Conservation (phyloP, 164 flowering plant species). For the Chimonanthus praecox region DNA sequence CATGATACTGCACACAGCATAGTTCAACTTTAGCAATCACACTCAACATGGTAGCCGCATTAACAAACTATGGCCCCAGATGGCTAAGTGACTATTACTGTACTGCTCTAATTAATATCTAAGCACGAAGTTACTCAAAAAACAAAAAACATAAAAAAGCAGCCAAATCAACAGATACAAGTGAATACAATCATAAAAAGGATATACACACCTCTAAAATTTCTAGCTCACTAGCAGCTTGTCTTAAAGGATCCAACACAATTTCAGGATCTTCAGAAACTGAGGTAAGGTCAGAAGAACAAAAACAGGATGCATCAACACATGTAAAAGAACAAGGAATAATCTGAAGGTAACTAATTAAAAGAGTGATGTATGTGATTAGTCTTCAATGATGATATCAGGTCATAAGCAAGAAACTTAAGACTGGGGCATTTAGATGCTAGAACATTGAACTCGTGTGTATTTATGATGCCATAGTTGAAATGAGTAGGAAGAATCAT, state of each 20-base stretch:
- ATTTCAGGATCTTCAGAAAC: conserved; percentile 60
- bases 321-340: background rate
- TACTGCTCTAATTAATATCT: too few species aligned
- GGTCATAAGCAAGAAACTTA: background rate
- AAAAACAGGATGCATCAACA: background rate
- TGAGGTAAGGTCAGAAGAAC: conserved; percentile 14
- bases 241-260: conserved; percentile 65
- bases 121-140: too few species aligned
- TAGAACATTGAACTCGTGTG: too few species aligned
- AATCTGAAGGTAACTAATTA: background rate
- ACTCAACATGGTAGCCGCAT: background rate
- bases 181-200: background rate
- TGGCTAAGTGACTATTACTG: too few species aligned
- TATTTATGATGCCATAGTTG: too few species aligned
- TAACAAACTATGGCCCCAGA: background rate
- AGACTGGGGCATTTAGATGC: background rate
- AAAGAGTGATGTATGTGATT: background rate
- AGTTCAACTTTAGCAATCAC: background rate
- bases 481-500: too few species aligned
- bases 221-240: conserved; percentile 79
- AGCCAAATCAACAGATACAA: background rate
- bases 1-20: conserved; percentile 61
- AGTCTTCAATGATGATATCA: background rate
- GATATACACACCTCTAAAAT: conserved; percentile 59
- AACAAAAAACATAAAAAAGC: too few species aligned